Percentiles rank a stretch among this genome's conserved stretches.
Evolutionary conservation across 768 basidiomycete genomes (phyloP).

Genomic region (Kwoniella botswanensis): DNA sequence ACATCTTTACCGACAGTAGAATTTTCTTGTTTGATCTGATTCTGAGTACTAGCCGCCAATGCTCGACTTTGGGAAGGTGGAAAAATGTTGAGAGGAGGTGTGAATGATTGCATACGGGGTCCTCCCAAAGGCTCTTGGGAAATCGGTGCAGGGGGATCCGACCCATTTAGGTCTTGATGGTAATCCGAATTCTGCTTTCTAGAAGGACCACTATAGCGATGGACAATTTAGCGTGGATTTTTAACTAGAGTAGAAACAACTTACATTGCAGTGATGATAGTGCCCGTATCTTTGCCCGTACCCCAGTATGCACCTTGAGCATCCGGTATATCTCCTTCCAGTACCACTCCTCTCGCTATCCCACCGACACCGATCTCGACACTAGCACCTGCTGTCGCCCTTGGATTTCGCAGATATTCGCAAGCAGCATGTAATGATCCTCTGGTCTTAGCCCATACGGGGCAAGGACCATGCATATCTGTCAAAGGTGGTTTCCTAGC

Average conservation of each 20-base stretch:
- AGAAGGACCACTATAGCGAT: constrained; percentile 17
- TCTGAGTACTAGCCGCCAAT: background rate
- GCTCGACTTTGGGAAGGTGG: background rate
- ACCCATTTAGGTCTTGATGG: background rate
- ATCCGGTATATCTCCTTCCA: constrained; percentile 40
- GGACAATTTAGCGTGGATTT: background rate
- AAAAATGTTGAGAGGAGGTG: constrained; percentile 21
- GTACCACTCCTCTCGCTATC: constrained; percentile 48
- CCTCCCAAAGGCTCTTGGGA: background rate
- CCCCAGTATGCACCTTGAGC: constrained; percentile 45
- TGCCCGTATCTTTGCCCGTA: constrained; percentile 33
- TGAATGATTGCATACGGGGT: constrained; percentile 1
- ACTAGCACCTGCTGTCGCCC: constrained; percentile 40
- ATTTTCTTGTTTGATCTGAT: background rate
- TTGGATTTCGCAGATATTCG: constrained; percentile 48
- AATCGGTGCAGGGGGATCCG: background rate
- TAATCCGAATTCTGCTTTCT: constrained; percentile 3
- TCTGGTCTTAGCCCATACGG: constrained; percentile 50
- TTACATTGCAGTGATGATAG: constrained; percentile 47
- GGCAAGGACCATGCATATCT: constrained; percentile 35
- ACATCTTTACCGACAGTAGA: background rate
- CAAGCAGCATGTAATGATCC: constrained; percentile 33
- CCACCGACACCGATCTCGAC: constrained; percentile 49
- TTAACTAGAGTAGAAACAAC: constrained; percentile 14
- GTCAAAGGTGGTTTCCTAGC: constrained; percentile 24